Percentiles rank a stretch among this genome's conserved stretches.
Evolutionary conservation across 176 grass and related monocot genomes (phyloP).

Genomic region (Saccharum spontaneum): DNA sequence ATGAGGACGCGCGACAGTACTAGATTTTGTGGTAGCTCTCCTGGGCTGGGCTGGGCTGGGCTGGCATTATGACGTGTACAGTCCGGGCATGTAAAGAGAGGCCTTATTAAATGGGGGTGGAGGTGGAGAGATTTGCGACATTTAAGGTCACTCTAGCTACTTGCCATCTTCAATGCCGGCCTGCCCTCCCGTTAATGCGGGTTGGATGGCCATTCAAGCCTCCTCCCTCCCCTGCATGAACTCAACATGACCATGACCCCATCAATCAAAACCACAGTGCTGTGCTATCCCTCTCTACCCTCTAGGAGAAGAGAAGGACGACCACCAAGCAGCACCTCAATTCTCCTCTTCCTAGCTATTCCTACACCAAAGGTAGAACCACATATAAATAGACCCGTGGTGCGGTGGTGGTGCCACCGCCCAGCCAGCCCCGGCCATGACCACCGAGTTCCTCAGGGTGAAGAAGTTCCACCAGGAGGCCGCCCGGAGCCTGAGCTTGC

Average conservation of each 20-base stretch:
- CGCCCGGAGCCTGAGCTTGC: background rate
- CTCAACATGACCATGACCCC: constrained; percentile 39
- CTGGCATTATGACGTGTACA: constrained; percentile 58
- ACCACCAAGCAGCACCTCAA: constrained; percentile 1
- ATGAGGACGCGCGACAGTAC: background rate
- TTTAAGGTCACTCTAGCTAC: constrained; percentile 79
- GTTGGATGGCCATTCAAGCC: constrained; percentile 85
- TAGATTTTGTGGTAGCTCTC: constrained; percentile 60
- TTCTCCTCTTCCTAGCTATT: constrained; percentile 2
- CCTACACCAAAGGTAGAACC: background rate
- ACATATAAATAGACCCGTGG: background rate
- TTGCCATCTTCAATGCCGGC: constrained; percentile 77
- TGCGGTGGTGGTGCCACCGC: background rate
- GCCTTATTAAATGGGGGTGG: constrained; percentile 65
- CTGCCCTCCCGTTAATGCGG: constrained; percentile 71
- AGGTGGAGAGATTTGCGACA: constrained; percentile 83
- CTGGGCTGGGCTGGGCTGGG: constrained; percentile 12
- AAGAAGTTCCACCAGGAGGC: constrained; percentile 19
- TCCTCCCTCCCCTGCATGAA: constrained; percentile 42
- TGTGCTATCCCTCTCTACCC: background rate
- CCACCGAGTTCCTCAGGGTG: constrained; percentile 36
- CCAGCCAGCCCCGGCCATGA: constrained; percentile 27
- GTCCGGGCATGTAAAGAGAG: constrained; percentile 46
- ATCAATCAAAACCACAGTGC: constrained; percentile 57
- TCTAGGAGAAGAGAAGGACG: background rate